Evolutionary conservation across 2,329 filamentous ascomycete genomes (phyloP).

Genomic region (Diplodia intermedia): DNA sequence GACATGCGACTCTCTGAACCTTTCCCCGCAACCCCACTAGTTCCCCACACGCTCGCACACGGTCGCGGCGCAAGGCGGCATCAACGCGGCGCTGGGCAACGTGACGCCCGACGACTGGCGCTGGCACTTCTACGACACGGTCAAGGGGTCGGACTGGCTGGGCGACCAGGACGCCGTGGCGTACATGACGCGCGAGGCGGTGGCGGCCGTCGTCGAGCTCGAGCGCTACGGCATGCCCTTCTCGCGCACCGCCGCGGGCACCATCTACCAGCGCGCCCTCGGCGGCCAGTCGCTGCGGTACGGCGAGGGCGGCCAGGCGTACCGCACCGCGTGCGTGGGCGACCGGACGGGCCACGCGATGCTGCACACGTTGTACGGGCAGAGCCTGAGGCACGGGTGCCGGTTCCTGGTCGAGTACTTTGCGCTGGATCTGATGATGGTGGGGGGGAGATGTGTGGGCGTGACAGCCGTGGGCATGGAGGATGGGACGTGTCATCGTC

Average conservation of each 20-base stretch:
- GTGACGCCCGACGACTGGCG: slow-evolving; percentile 64
- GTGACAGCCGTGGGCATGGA: slow-evolving; percentile 57
- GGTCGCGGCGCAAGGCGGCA: slow-evolving; percentile 71
- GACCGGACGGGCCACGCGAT: slow-evolving; percentile 60
- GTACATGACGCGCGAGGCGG: slow-evolving; percentile 65
- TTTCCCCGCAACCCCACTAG: neutral
- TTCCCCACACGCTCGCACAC: slow-evolving; percentile 70
- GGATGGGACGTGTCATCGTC: slow-evolving; percentile 57
- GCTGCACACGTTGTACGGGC: slow-evolving; percentile 59
- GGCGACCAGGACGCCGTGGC: slow-evolving; percentile 67
- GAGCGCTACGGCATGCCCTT: slow-evolving; percentile 64
- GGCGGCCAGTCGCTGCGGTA: slow-evolving; percentile 57
- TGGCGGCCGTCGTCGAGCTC: slow-evolving; percentile 61
- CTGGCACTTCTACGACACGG: slow-evolving; percentile 67
- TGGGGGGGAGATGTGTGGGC: slow-evolving; percentile 56
- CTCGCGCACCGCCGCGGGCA: slow-evolving; percentile 55
- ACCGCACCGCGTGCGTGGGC: slow-evolving; percentile 55
- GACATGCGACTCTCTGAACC: neutral
- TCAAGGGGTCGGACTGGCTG: slow-evolving; percentile 66
- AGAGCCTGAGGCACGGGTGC: slow-evolving; percentile 56
- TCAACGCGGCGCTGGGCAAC: slow-evolving; percentile 65
- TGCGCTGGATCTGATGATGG: slow-evolving; percentile 58
- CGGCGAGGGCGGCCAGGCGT: slow-evolving; percentile 58
- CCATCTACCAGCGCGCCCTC: slow-evolving; percentile 57
- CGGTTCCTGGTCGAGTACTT: slow-evolving; percentile 62